Evolutionary conservation across 169 alveolate species (phyloP), one percentile per base, ranked within the genome.

Genomic region (Eimeria praecox): DNA sequence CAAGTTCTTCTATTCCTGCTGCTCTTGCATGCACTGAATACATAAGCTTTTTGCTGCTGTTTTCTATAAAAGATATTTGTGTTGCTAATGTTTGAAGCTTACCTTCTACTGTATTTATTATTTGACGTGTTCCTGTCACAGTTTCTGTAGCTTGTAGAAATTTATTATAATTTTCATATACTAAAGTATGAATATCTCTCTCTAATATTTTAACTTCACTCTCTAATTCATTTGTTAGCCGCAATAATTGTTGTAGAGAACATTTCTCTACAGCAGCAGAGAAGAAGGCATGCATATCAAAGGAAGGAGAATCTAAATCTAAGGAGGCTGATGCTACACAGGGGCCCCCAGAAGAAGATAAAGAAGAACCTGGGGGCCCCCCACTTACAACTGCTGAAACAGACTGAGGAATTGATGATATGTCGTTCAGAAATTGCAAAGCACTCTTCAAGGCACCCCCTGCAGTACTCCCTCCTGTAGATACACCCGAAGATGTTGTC

Each of bases 91-190:
- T 62, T 62, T 64, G 66, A 96, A 97, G 92, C 94, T 96, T 94
- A 20, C 86, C 90, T 73, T 96, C 97, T 38, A 97, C 95, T 35
- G 73, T 12, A 59, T 62, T 91, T 89, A 97, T 96, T 69, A 92
- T 62, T 49, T 90, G 78, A 73, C 97, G 97, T 96, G 98, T 97
- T 69, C 96, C 92, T 73, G 96, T 92, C 18, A 98, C 97, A 14
- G 98, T 96, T 85, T 98, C 99, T 33, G 98, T 97, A 30, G 99
- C 99, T 20, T 97, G 91, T 24, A 98, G 97, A 97, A 98, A 98
- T 94, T 98, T 98, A 46, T 95, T 96, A 90, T 98, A 98, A 96
- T 98, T 98, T 77, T 98, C 98, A 94, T 98, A 98, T 3, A 98
- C 99, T 40, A 98, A 93, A 27, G 98, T 96, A 94, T 98, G 98